A percentile compares a stretch with the other conserved stretches of the same genome.
Evolutionary conservation across 1,284 basidiomycete genomes (phyloP).

Genomic region (Cutaneotrichosporon sp.): DNA sequence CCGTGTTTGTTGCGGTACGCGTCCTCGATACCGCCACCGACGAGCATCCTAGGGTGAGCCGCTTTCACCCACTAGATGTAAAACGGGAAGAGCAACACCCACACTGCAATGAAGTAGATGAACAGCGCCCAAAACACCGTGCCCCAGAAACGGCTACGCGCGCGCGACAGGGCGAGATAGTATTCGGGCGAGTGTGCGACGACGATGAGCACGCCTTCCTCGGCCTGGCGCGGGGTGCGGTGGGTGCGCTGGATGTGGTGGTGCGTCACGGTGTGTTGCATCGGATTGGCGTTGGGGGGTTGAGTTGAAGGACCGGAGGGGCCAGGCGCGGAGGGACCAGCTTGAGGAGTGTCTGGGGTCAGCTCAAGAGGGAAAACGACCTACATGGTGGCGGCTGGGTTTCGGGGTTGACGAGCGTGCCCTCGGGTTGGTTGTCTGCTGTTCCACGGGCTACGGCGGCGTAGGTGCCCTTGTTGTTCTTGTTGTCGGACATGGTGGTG

Average conservation of each 20-base stretch:
- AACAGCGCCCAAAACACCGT: slow-evolving; percentile 47
- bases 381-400: slow-evolving; percentile 17
- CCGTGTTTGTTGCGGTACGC: slow-evolving; percentile 4
- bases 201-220: slow-evolving; percentile 17
- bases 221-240: slow-evolving; percentile 2
- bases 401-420: not conserved
- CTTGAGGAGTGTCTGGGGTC: slow-evolving; percentile 4
- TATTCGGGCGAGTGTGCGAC: slow-evolving; percentile 15
- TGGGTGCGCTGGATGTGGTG: not conserved
- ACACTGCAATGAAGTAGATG: slow-evolving; percentile 49
- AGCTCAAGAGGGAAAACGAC: not conserved
- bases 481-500: slow-evolving; percentile 5
- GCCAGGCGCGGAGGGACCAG: not conserved
- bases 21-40: slow-evolving; percentile 14
- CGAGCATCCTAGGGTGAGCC: slow-evolving; percentile 11
- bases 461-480: slow-evolving; percentile 15
- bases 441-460: slow-evolving; percentile 9
- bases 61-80: not conserved
- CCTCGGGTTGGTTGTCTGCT: slow-evolving; percentile 15
- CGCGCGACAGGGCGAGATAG: slow-evolving; percentile 33
- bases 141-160: slow-evolving; percentile 45
- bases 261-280: not conserved
- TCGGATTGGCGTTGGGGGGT: slow-evolving; percentile 1
- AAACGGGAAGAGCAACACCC: slow-evolving; percentile 23
- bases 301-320: slow-evolving; percentile 1